Percentiles rank a stretch among this genome's conserved stretches.
These are phyloP conservation scores for Radiomyces spectabilis DNA, from an alignment of 192 early-diverging fungal genomes.

Conservation along the genomic window DNA sequence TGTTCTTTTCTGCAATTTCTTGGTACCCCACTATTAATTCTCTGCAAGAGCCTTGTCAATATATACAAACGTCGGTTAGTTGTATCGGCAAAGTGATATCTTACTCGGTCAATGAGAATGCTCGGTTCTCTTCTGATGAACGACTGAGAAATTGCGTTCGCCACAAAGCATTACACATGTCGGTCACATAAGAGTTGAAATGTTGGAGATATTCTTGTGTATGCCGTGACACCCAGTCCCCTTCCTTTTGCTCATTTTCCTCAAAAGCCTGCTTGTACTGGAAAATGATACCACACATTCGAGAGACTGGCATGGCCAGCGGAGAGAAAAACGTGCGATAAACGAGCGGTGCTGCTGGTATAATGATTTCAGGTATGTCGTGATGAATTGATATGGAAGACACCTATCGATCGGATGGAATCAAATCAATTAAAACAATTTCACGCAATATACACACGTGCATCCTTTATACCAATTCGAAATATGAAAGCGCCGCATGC, in stretches of 20 bases:
- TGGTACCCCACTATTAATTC: not conserved
- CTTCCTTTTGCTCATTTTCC: slow-evolving; percentile 19
- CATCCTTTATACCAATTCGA: slow-evolving; percentile 22
- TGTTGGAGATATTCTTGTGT: slow-evolving; percentile 31
- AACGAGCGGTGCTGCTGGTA: slow-evolving; percentile 34
- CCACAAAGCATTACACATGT: slow-evolving; percentile 43
- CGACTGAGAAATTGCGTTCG: slow-evolving; percentile 35
- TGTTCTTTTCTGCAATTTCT: too few relatives aligned
- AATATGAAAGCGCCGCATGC: slow-evolving; percentile 41
- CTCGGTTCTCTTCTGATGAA: slow-evolving; percentile 25
- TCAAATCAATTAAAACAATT: not conserved
- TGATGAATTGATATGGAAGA: slow-evolving; percentile 9
- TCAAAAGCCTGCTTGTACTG: slow-evolving; percentile 36
- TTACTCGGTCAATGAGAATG: slow-evolving; percentile 33
- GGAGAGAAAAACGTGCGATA: slow-evolving; percentile 36
- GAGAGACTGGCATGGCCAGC: slow-evolving; percentile 35
- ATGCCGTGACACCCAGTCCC: slow-evolving; percentile 20
- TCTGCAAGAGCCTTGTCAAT: slow-evolving; percentile 1
- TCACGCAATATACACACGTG: not conserved
- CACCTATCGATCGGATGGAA: too few relatives aligned
- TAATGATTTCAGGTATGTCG: slow-evolving; percentile 31
- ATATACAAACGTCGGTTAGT: not conserved
- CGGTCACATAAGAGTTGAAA: slow-evolving; percentile 49
- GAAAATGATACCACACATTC: slow-evolving; percentile 40
- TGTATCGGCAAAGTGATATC: not conserved